Conservation (phyloP, 2,329 filamentous ascomycete species). For the Amesomyces nigricolor region DNA sequence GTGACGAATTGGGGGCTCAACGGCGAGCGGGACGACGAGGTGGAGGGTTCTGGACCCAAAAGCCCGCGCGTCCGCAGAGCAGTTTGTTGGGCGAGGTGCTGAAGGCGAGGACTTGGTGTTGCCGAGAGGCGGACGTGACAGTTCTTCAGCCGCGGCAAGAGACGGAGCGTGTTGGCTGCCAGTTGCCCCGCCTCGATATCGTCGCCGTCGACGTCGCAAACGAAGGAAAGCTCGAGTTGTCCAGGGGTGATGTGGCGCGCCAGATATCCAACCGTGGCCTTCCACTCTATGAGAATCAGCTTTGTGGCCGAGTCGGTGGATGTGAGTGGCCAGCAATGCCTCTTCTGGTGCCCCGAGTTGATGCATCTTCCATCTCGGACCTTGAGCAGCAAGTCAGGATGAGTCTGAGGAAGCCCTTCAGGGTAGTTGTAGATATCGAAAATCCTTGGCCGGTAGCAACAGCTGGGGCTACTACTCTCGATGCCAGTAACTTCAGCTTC, state of each 20-base stretch:
- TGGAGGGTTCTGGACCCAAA: too few relatives aligned
- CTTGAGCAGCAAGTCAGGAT: too few relatives aligned
- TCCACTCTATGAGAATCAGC: neutral
- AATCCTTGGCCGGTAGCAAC: neutral
- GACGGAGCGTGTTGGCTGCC: neutral
- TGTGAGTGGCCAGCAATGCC: neutral
- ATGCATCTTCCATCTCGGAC: neutral
- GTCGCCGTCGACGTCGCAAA: slow-evolving; percentile 1
- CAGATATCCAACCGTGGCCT: neutral
- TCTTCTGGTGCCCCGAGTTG: neutral
- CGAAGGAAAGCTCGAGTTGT: slow-evolving; percentile 3
- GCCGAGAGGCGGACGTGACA: slow-evolving; percentile 8
- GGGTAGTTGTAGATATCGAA: too few relatives aligned
- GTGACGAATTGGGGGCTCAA: neutral
- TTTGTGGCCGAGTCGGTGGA: neutral
- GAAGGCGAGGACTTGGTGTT: neutral
- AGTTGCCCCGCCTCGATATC: neutral
- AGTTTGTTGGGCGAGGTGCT: neutral
- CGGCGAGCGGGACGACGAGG: too few relatives aligned
- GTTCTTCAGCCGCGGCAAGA: slow-evolving; percentile 7
- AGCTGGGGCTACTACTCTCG: neutral
- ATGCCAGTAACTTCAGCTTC: neutral
- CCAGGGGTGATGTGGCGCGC: neutral
- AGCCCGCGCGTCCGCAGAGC: neutral
- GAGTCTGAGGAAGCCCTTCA: too few relatives aligned